Conservation (phyloP, 106 monocot genomes). For the Iris macrosiphon region DNA sequence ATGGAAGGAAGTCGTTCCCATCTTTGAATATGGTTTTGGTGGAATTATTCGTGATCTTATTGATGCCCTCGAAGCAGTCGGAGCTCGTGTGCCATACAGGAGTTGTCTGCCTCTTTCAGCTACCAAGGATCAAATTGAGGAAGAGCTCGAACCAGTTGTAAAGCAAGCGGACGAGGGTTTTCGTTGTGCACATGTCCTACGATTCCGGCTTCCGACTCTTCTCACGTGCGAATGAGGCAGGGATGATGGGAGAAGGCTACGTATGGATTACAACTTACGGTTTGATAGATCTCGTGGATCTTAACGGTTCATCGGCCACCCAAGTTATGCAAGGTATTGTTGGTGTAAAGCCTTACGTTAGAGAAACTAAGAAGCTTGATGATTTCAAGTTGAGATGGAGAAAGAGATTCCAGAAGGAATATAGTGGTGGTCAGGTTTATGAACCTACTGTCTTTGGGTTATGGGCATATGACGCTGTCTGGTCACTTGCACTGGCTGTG, state of each 20-base stretch:
- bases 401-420: slow-evolving; percentile 14
- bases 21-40: slow-evolving; percentile 63
- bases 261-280: slow-evolving; percentile 65
- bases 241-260: slow-evolving; percentile 57
- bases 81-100: slow-evolving; percentile 32
- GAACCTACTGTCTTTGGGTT: slow-evolving; percentile 37
- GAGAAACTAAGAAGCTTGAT: slow-evolving; percentile 2
- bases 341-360: slow-evolving; percentile 47
- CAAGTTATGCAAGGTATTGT: slow-evolving; percentile 56
- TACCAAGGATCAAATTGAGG: slow-evolving; percentile 19
- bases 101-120: slow-evolving; percentile 33
- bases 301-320: slow-evolving; percentile 23
- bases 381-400: slow-evolving; percentile 42
- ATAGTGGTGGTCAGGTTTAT: slow-evolving; percentile 4
- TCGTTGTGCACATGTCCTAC: slow-evolving; percentile 54
- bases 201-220: slow-evolving; percentile 30
- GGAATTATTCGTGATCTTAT: slow-evolving; percentile 49
- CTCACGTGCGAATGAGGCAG: slow-evolving; percentile 24
- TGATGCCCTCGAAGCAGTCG: slow-evolving; percentile 40
- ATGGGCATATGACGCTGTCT: slow-evolving; percentile 73
- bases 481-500: slow-evolving; percentile 35
- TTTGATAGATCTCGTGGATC: slow-evolving; percentile 36
- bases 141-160: slow-evolving; percentile 35
- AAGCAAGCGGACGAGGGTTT: slow-evolving; percentile 47
- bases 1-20: slow-evolving; percentile 60